phyloP scores from a whole-genome alignment of 805 yeast species.

The Torulaspora indica region DNA sequence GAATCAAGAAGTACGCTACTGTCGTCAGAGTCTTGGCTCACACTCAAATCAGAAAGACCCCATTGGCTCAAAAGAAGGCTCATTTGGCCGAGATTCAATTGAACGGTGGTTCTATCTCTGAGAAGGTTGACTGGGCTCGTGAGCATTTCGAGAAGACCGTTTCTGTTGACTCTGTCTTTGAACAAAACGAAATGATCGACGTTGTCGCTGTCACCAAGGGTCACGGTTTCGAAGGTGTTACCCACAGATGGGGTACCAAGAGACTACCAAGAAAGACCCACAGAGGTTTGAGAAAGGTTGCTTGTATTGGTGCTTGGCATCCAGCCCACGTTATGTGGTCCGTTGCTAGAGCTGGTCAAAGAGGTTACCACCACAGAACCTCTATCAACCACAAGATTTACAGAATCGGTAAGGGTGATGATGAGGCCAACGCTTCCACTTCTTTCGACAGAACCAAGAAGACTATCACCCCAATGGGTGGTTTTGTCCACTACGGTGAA shows the following conservation, averaged over 20 bases:
- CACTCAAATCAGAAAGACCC: constrained; percentile 99
- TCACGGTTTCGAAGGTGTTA: constrained; percentile 99
- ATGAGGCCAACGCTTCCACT: constrained; percentile 92
- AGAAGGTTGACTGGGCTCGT: constrained; percentile 97
- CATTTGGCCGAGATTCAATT: constrained; percentile 99
- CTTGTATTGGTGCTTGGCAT: constrained; percentile 99
- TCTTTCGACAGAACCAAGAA: constrained; percentile 99
- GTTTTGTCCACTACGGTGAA: constrained; percentile 98
- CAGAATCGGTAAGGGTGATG: constrained; percentile 97
- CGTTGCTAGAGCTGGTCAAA: constrained; percentile 99
- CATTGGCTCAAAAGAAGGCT: constrained; percentile 98
- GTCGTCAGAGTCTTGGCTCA: constrained; percentile 99
- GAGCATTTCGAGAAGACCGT: constrained; percentile 99
- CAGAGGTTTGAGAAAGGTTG: constrained; percentile 99
- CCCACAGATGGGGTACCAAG: constrained; percentile 99
- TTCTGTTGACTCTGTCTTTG: constrained; percentile 91
- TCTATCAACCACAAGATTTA: constrained; percentile 99
- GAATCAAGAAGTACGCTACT: constrained; percentile 96
- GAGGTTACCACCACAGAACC: constrained; percentile 99
- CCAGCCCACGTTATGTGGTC: constrained; percentile 99
- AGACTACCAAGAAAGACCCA: constrained; percentile 99
- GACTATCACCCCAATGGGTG: constrained; percentile 99
- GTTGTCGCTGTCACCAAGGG: constrained; percentile 99
- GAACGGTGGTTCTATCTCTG: constrained; percentile 98
- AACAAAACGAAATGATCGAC: constrained; percentile 97